Evolutionary conservation across 768 basidiomycete genomes (phyloP), one percentile per base, ranked within the genome.

Genomic region (Rhizopogon sp.): DNA sequence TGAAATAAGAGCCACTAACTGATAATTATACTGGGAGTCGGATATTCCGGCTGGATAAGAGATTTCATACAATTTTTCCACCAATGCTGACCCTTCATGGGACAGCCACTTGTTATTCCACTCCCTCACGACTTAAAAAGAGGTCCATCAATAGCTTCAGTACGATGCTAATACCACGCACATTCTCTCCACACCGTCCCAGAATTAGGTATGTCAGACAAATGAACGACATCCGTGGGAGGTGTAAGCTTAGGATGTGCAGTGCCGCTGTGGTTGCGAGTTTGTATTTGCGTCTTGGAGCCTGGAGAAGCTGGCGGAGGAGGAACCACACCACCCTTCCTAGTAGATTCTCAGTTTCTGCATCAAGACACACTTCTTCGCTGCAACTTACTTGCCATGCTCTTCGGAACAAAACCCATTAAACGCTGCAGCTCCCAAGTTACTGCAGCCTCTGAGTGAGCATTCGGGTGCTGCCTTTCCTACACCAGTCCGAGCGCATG

Each of bases 61-160:
- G 50, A 84, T 70, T 62, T 83, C 80, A 62, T 81, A 83, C n/a
- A 80, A 70, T 61, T 79, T 84, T 54, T 80, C 79, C 56, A 85
- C 71, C 33, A 64, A 68, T 3, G 81, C 47, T 8, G 47, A 49
- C 13, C 47, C 47, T 49, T 49, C 47, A 20, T 37, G 33, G 22
- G 47, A 49, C 35, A 22, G 5, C 47, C 47, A 49, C 20, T 37
- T 49, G 47, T 5, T 49, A 20, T 49, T 49, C 47, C 47, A 49
- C 20, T 49, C 47, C 35, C 47, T 49, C 9, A 37, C 47, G 25
- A 49, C 47, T 49, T 49, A 20, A 1, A 25, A 49, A 22, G 22
- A 25, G 1, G 9, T 49, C 54, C 44, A 64, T 64, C 43, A 64
- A 54, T 53, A 31, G 53, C 47, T 54, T 60, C 41, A 60, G 54